phyloP scores from a whole-genome alignment of 768 basidiomycete species.

The Agaricus sinodeliciosus region DNA sequence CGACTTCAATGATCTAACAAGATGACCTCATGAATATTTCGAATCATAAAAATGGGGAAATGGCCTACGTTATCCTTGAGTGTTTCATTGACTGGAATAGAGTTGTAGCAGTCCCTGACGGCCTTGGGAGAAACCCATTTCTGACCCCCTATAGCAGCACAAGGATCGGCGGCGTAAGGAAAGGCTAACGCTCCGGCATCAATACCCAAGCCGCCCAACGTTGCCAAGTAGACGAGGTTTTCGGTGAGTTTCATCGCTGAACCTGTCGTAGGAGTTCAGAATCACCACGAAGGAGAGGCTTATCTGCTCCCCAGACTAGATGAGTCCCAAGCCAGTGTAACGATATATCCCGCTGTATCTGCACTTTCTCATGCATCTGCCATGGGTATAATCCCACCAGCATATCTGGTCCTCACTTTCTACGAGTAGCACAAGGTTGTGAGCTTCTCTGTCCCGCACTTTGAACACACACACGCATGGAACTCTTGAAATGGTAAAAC shows the following conservation, averaged over 20 bases:
- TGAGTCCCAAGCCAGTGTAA: not conserved
- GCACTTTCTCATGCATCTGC: not conserved
- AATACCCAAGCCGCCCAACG: not conserved
- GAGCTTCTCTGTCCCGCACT: not conserved
- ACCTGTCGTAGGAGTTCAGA: not conserved
- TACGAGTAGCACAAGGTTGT: not conserved
- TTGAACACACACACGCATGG: not conserved
- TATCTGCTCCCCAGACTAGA: not conserved
- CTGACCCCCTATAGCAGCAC: conserved; percentile 46
- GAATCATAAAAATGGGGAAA: not conserved
- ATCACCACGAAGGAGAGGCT: not conserved
- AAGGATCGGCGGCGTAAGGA: conserved; percentile 33
- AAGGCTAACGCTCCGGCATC: not conserved
- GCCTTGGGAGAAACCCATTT: conserved; percentile 51
- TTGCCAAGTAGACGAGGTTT: not conserved
- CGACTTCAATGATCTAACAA: conserved; percentile 47
- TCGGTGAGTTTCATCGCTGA: not conserved
- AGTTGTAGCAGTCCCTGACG: conserved; percentile 46
- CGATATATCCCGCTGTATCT: not conserved
- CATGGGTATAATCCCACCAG: not conserved
- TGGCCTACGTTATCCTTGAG: conserved; percentile 46
- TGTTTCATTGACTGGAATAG: conserved; percentile 38
- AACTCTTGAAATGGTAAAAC: too few relatives aligned
- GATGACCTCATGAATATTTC: not conserved
- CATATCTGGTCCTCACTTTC: not conserved